Conservation (phyloP, 2,329 filamentous ascomycete genomes). For the Colletotrichum filicis region DNA sequence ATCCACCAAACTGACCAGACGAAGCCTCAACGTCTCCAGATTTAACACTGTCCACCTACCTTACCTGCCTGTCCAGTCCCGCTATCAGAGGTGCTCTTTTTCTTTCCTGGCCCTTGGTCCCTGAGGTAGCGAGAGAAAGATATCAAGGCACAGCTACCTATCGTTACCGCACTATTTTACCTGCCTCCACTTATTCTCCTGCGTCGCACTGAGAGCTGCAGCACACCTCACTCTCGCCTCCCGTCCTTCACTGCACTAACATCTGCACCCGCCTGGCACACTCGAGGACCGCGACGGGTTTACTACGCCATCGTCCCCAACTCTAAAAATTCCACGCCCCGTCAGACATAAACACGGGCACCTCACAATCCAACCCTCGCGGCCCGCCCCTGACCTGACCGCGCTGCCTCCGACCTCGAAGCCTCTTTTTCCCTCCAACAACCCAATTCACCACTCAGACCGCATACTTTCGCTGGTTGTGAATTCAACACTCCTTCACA, state of each 20-base stretch:
- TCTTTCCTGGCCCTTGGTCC: not conserved
- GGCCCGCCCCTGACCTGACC: conserved; percentile 29
- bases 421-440: conserved; percentile 17
- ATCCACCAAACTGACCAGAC: conserved; percentile 13
- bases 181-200: not conserved
- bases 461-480: not conserved
- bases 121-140: not conserved
- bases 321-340: conserved; percentile 35
- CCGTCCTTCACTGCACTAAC: not conserved
- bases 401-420: conserved; percentile 8
- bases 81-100: not conserved
- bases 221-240: not conserved
- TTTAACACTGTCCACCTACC: not conserved
- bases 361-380: conserved; percentile 29
- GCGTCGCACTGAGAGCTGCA: not conserved
- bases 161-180: not conserved
- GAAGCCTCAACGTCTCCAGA: not conserved
- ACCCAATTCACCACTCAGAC: conserved; percentile 8
- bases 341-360: conserved; percentile 32
- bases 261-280: conserved; percentile 13
- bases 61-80: not conserved
- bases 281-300: conserved; percentile 29
- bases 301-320: conserved; percentile 35
- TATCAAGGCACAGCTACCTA: not conserved
- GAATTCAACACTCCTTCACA: not conserved